phyloP scores from a whole-genome alignment of 1,139 yeast genomes.

The Blastobotrys arbuscula region DNA sequence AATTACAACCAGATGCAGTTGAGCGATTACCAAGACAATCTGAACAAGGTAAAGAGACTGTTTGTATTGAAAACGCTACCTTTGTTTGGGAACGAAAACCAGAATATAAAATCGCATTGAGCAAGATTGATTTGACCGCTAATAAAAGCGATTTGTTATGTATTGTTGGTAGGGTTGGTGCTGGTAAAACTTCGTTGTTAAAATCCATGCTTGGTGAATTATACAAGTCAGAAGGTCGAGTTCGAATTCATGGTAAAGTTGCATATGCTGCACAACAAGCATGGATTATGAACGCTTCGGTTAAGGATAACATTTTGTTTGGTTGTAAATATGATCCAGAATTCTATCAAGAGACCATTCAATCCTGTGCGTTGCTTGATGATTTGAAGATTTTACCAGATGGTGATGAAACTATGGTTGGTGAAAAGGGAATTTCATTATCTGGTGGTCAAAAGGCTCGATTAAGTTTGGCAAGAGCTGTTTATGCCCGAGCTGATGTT shows the following conservation, averaged over 20 bases:
- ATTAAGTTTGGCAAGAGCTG: constrained; percentile 88
- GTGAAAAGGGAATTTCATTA: constrained; percentile 93
- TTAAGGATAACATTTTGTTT: constrained; percentile 82
- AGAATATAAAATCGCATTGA: constrained; percentile 70
- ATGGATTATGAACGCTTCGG: constrained; percentile 94
- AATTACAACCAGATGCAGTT: constrained; percentile 77
- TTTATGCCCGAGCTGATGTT: constrained; percentile 89
- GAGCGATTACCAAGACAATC: constrained; percentile 49
- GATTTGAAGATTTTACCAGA: constrained; percentile 77
- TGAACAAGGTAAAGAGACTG: constrained; percentile 61
- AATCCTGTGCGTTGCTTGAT: constrained; percentile 82
- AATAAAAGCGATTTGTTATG: constrained; percentile 79
- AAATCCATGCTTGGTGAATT: constrained; percentile 84
- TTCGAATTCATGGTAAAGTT: constrained; percentile 65
- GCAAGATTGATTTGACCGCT: constrained; percentile 62
- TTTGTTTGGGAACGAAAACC: constrained; percentile 86
- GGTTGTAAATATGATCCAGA: constrained; percentile 80
- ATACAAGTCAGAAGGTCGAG: constrained; percentile 71
- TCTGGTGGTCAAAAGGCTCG: constrained; percentile 98
- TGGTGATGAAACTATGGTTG: constrained; percentile 88
- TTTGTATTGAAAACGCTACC: constrained; percentile 65
- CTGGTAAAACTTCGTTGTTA: constrained; percentile 84
- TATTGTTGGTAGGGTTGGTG: constrained; percentile 88
- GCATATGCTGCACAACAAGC: constrained; percentile 94
- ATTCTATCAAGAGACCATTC: constrained; percentile 71